Base-by-base conservation (phyloP, 1,284 basidiomycete species). In the Cystobasidiaceae sp. region DNA sequence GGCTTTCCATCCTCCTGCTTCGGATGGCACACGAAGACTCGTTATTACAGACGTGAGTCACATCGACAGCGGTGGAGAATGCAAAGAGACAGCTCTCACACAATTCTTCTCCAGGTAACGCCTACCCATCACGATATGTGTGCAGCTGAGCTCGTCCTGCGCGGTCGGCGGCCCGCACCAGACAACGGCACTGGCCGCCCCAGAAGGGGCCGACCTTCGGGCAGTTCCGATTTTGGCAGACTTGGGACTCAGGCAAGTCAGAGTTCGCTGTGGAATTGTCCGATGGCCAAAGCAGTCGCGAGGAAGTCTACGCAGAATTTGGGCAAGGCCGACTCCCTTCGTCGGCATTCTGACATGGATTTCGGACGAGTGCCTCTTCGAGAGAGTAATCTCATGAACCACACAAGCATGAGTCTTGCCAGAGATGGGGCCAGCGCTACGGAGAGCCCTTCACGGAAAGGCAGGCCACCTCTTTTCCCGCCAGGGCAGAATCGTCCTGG, bases 11-110 rank as follows among this genome's bases (percentile, higher is more conserved):
- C 27, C 43, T 9, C 46, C 46, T 4, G 41, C 51, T 9, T 25
- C 21, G 17, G 61, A 55, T 30, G 43, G 43, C 13, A 56, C 21
- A 21, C 23, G 51, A 33, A 52, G 51, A 21, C 21, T 56, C 28
- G 25, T 37, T 15, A 27, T 64, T 4, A 64, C 61, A 33, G 30
- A 64, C 30, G 61, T 64, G 32, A 56, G 61, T 45, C 54, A 23
- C n/a, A 4, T 32, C n/a, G 28, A 11, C 2, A 7, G 21, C 28
- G 45, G 11, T 23, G 45, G 13, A 48, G 9, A 8, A 8, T 8
- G 45, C 23, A 13, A 9, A 11, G 21, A 11, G 13, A 48, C 45
- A 13, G 13, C 13, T 17, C 45, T 58, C n/a, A 51, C 2, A 30
- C 45, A 13, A 2, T 15, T 1, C 23, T n/a, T 34, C 45, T 5